Conservation (phyloP, 305 asterid genomes). For the Fraxinus albicans region DNA sequence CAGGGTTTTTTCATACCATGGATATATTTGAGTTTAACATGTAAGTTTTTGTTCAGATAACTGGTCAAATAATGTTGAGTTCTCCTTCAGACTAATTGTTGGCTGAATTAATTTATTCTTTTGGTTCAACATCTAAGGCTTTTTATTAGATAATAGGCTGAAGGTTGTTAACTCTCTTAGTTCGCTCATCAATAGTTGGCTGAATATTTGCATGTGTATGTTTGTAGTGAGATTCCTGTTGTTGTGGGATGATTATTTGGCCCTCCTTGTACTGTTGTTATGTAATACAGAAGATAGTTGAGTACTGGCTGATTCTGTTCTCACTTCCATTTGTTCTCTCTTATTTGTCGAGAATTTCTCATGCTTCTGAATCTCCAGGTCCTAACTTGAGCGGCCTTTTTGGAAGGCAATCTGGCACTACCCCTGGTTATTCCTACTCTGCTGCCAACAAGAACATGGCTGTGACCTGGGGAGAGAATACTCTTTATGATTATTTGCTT, state of each 20-base stretch:
- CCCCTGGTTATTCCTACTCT: constrained; percentile 90
- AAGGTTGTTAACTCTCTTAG: not conserved
- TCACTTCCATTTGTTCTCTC: not conserved
- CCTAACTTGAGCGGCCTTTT: constrained; percentile 92
- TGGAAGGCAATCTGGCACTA: constrained; percentile 89
- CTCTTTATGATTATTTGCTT: constrained; percentile 87
- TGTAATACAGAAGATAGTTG: not conserved
- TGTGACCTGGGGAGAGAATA: constrained; percentile 76
- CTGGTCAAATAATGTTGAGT: not conserved
- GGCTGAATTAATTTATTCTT: not conserved
- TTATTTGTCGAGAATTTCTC: not conserved
- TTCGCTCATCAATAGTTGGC: not conserved
- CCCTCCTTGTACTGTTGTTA: not conserved
- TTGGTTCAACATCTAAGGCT: not conserved
- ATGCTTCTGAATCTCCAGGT: constrained; percentile 37
- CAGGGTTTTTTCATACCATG: not conserved
- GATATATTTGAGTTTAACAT: not conserved
- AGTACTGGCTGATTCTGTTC: not conserved
- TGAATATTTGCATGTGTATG: not conserved
- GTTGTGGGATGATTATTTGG: not conserved
- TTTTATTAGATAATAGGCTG: not conserved
- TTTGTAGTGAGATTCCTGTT: not conserved
- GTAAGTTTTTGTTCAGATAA: not conserved
- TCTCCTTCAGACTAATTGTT: not conserved
- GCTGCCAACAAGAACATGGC: constrained; percentile 92